A percentile compares a stretch with the other conserved stretches of the same genome.
These are phyloP conservation scores for Nitzschia sp. DNA, from an alignment of 108 stramenopile genomes.

Conservation along the genomic window DNA sequence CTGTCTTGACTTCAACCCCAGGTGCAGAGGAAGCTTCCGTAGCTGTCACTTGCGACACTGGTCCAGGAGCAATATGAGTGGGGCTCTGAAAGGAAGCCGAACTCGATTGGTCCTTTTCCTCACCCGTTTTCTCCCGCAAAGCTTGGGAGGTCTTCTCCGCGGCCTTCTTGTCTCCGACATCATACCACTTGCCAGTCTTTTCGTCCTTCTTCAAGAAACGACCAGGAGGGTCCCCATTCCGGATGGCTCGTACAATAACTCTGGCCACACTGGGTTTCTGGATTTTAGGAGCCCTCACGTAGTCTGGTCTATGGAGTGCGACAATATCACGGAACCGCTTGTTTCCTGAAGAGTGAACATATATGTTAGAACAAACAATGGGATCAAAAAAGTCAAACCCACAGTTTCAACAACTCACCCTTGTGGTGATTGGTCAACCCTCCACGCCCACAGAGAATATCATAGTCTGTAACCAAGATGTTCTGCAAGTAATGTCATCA, in stretches of 20 bases:
- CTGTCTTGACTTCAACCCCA: background rate
- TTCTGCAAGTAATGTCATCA: conserved; percentile 8
- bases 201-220: conserved; percentile 77
- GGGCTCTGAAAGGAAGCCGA: background rate
- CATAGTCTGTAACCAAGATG: conserved; percentile 56
- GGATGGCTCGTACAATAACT: conserved; percentile 77
- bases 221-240: conserved; percentile 84
- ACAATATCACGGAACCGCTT: conserved; percentile 80
- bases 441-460: conserved; percentile 64
- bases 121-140: conserved; percentile 22
- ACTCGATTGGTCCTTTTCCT: conserved; percentile 11
- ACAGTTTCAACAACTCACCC: conserved; percentile 28
- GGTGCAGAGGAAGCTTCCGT: background rate
- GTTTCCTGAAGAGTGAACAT: conserved; percentile 30
- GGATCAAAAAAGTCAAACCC: too few relatives aligned
- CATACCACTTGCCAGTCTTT: conserved; percentile 65
- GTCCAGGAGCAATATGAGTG: conserved; percentile 12
- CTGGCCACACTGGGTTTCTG: conserved; percentile 77
- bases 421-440: conserved; percentile 82
- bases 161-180: conserved; percentile 77
- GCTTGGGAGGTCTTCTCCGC: conserved; percentile 50
- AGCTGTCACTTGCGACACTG: background rate
- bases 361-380: too few relatives aligned
- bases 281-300: conserved; percentile 71
- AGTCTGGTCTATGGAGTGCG: conserved; percentile 70